These are phyloP conservation scores for Colletotrichum sp. DNA, from an alignment of 2,329 filamentous ascomycete genomes.

Conservation along the genomic window DNA sequence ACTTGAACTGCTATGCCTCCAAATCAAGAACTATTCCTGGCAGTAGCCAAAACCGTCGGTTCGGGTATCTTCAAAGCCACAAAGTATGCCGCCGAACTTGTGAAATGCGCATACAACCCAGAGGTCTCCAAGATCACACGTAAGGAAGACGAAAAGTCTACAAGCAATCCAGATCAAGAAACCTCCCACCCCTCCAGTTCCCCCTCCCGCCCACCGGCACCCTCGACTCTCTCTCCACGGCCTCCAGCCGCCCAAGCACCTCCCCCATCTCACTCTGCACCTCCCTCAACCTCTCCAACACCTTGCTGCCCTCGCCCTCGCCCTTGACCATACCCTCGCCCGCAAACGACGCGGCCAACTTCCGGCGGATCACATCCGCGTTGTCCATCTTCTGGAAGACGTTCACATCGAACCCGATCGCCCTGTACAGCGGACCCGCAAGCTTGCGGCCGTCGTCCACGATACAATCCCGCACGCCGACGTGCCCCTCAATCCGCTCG, in stretches of 20 bases:
- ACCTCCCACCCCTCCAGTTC: background rate
- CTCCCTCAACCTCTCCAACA: background rate
- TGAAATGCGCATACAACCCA: no score
- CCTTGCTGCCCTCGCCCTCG: background rate
- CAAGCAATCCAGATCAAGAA: background rate
- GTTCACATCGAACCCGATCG: background rate
- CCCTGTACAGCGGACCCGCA: background rate
- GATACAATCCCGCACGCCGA: background rate
- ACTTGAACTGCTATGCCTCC: background rate
- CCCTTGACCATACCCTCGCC: background rate
- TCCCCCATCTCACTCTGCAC: background rate
- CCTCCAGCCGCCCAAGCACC: background rate
- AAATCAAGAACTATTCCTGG: background rate
- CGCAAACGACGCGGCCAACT: background rate
- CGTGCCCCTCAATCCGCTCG: background rate
- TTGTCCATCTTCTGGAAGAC: background rate
- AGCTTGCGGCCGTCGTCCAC: background rate
- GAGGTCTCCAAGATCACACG: background rate
- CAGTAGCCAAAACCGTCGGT: background rate
- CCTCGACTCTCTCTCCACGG: background rate
- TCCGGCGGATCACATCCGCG: background rate
- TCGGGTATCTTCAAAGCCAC: background rate
- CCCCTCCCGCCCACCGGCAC: background rate
- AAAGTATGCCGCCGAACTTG: background rate
- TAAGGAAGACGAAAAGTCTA: accelerated